Base-by-base conservation (phyloP, 2,329 filamentous ascomycete species). In the Blastomyces emzantsi region DNA sequence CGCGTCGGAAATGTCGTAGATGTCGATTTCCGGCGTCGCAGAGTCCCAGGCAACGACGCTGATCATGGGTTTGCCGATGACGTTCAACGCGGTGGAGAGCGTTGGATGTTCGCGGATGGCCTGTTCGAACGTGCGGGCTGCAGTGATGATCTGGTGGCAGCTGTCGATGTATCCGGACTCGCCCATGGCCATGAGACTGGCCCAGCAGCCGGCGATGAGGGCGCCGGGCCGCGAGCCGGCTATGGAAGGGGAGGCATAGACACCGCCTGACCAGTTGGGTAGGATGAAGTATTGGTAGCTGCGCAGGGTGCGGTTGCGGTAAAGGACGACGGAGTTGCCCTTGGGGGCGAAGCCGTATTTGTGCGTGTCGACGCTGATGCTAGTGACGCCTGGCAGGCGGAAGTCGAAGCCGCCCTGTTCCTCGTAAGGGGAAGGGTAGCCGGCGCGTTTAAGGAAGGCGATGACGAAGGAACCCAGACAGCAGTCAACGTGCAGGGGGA, bases 341-440 rank as follows among this genome's bases (percentile, higher is more conserved):
- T 99, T 99, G 62, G 94, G 94, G 0, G 94, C 94, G 73, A 99
- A 99, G 47, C 94, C 94, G 75, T 99, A 99, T 77, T 99, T 99
- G 83, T 99, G 94, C 2, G 94, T 99, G 75, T 99, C 94, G 75
- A 92, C 95, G 69, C 87, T 92, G 76, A 99, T 97, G 75, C 89
- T 93, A 3, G 93, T 97, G 47, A 99, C 94, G 70, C 94, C 94
- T 69, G 90, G 91, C 64, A 95, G 86, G 63, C 90, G 87, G 84
- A 99, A 99, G 76, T 99, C 94, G 73, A 97, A 97, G 5, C 86
- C 87, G 69, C 89, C 86, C 28, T 89, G 84, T 66, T 95, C 90
- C 61, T 78, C 78, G 62, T 78, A 80, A 1, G 78, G 78, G 17
- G 77, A 79, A 9, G 77, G 75, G 76, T 96, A 97, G 55, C 94